A percentile compares a stretch with the other conserved stretches of the same genome.
These are phyloP conservation scores for Aspergillus bertholletiae DNA, from an alignment of 495 filamentous ascomycete genomes.

Conservation along the genomic window DNA sequence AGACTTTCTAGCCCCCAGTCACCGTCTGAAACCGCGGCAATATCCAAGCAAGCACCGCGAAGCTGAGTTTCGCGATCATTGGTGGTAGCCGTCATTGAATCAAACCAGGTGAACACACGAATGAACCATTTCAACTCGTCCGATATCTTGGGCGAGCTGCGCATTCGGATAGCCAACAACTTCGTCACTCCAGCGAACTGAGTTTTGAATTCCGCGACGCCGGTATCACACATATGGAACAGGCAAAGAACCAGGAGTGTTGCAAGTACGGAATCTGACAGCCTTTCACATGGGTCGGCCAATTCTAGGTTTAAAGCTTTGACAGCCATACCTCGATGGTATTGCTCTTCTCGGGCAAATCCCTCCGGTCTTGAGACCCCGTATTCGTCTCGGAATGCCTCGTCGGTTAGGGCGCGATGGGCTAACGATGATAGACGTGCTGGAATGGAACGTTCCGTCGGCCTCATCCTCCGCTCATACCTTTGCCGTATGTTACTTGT, in stretches of 20 bases:
- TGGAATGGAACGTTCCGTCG: slow-evolving; percentile 41
- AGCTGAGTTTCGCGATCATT: slow-evolving; percentile 93
- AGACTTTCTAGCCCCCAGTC: slow-evolving; percentile 83
- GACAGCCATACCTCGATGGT: slow-evolving; percentile 78
- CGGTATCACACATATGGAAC: slow-evolving; percentile 90
- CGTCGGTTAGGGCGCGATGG: slow-evolving; percentile 43
- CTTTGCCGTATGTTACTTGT: slow-evolving; percentile 72
- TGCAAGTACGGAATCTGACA: slow-evolving; percentile 83
- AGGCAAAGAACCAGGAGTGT: slow-evolving; percentile 86
- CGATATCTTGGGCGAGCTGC: slow-evolving; percentile 53
- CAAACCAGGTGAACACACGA: slow-evolving; percentile 93
- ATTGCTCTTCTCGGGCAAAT: slow-evolving; percentile 65
- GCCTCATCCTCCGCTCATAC: slow-evolving; percentile 36
- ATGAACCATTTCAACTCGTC: slow-evolving; percentile 86
- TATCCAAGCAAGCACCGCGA: slow-evolving; percentile 63
- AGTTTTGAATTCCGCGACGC: slow-evolving; percentile 85
- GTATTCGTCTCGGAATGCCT: slow-evolving; percentile 32
- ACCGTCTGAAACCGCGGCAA: slow-evolving; percentile 60
- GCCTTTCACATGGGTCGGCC: slow-evolving; percentile 65
- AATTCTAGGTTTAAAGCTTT: slow-evolving; percentile 79
- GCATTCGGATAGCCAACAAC: slow-evolving; percentile 74
- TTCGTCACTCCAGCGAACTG: slow-evolving; percentile 95
- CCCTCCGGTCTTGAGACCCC: slow-evolving; percentile 32
- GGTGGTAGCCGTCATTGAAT: slow-evolving; percentile 88
- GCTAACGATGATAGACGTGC: slow-evolving; percentile 50